A percentile compares a stretch with the other conserved stretches of the same genome.
Evolutionary conservation across 1,284 basidiomycete species (phyloP).

Genomic region (Amylostereum chailletii): DNA sequence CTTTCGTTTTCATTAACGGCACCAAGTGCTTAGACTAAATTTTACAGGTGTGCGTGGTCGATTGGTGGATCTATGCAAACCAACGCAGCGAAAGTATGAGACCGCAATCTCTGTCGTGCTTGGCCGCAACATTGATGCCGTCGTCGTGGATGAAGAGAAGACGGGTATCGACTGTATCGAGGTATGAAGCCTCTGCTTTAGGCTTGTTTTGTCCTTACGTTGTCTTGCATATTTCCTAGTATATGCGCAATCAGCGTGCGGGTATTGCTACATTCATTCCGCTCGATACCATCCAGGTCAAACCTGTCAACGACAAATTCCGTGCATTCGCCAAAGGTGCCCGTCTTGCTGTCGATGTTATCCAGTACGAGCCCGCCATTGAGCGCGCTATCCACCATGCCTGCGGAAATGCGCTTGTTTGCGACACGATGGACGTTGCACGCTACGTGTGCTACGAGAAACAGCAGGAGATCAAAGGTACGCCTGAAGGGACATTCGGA

Average conservation of each 20-base stretch:
- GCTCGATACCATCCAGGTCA: constrained; percentile 91
- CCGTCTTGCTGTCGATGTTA: constrained; percentile 89
- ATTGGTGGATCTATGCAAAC: constrained; percentile 89
- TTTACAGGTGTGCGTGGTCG: constrained; percentile 76
- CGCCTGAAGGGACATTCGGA: constrained; percentile 10
- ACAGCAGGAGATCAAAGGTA: constrained; percentile 93
- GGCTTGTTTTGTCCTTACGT: not conserved
- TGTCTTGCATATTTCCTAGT: constrained; percentile 36
- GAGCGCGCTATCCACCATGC: constrained; percentile 95
- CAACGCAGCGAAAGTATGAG: constrained; percentile 89
- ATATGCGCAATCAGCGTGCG: constrained; percentile 89
- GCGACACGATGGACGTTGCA: constrained; percentile 91
- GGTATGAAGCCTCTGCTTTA: constrained; percentile 30
- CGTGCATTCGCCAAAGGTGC: constrained; percentile 89
- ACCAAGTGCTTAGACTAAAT: not conserved
- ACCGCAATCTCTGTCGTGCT: constrained; percentile 91
- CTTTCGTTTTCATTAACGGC: not conserved
- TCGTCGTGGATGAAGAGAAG: constrained; percentile 95
- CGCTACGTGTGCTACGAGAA: constrained; percentile 89
- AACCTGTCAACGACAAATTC: constrained; percentile 91
- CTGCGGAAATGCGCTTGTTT: constrained; percentile 91
- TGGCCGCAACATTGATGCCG: constrained; percentile 90
- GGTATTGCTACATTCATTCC: constrained; percentile 98
- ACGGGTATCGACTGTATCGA: constrained; percentile 98
- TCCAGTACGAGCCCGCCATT: constrained; percentile 79